Base-by-base conservation (phyloP, 768 basidiomycete species). In the Podaxis carcinomalis region DNA sequence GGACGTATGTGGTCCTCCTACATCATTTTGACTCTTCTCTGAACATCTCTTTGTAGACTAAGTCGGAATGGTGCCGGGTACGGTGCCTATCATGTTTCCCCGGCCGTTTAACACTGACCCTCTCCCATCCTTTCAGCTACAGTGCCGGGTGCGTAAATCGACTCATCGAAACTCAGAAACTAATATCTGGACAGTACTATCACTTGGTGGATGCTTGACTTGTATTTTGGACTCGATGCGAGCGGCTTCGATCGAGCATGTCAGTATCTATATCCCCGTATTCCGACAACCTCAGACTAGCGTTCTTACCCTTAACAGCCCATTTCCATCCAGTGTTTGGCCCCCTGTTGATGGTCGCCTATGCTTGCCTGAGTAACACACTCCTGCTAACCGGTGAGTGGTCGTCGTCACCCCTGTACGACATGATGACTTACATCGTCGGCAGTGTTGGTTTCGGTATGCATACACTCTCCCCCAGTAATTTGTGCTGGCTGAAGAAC, bases 221-320 rank as follows among this genome's bases (percentile, higher is more conserved):
- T 95, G 9, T 93, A 85, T 84, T 98, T 98, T 68, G 96, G 96
- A n/a, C 81, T 98, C 5, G 96, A 98, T 73, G 93, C 94, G 0
- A 85, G 80, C 51, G 95, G 95, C 3, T 97, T 98, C 67, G 84
- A 92, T 64, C 79, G 78, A 68, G 85, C 95, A 23, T 81, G 93
- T 93, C 61, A 68, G 90, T 82, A 25, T 25, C 14, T 23, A 39
- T 36, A 7, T 28, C 5, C 5, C 56, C 21, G 23, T 21, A 13
- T 7, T 56, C 19, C 35, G 13, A 13, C 1, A 3, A 19, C 2
- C 32, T 37, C 4, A 35, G 6, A 44, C 27, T 28, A 10, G 56
- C 37, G 16, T 51, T 39, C 14, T 39, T 32, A 11, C 25, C 40
- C 23, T 55, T 36, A 7, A 32, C 50, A 87, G 88, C 80, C 42